Base-by-base conservation (phyloP, 2,329 filamentous ascomycete genomes). In the Septoria linicola region DNA sequence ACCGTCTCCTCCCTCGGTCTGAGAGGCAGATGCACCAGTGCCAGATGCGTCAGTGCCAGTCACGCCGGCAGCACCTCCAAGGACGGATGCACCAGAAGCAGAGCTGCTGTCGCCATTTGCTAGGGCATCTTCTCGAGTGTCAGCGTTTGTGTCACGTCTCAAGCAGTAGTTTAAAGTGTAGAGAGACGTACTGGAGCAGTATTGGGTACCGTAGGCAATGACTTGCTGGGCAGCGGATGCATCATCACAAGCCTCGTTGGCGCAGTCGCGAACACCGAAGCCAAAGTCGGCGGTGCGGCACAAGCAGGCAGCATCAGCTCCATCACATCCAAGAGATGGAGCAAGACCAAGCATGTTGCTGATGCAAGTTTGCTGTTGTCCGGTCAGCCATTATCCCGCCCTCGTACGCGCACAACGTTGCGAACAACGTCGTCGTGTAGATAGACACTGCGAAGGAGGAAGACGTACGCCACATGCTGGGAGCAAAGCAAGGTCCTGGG, bases 241-340 rank as follows among this genome's bases (percentile, higher is more conserved):
- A 30, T 55, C 51, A 4, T 17, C 31, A 60, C 69, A 72, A 40
- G 67, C 64, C 61, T 70, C 39, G 51, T 66, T 63, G 47, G 69
- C 53, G 59, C 69, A 72, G 57, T 72, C 69, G 46, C 69, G 67
- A 20, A 72, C 62, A 57, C 69, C 69, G 57, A 66, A 69, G 51
- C 67, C 67, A 57, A 70, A 72, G 53, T 66, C 54, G 34, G 59
- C 59, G 48, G 66, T 59, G 37, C 50, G 53, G 66, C 69, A 72
- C 59, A 67, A 66, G 65, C 69, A 72, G 20, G 53, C 54, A 17
- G 63, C 59, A 57, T 72, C 63, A 54, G 60, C 60, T 13, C 27
- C 37, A 21, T 25, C 20, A 61, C 69, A 72, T 49, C 63, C 63
- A 49, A 70, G 61, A 11, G 53, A 41, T 40, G 46, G 42, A 21